Base-by-base conservation (phyloP, 2,329 filamentous ascomycete genomes). In the Epichloe sibirici region DNA sequence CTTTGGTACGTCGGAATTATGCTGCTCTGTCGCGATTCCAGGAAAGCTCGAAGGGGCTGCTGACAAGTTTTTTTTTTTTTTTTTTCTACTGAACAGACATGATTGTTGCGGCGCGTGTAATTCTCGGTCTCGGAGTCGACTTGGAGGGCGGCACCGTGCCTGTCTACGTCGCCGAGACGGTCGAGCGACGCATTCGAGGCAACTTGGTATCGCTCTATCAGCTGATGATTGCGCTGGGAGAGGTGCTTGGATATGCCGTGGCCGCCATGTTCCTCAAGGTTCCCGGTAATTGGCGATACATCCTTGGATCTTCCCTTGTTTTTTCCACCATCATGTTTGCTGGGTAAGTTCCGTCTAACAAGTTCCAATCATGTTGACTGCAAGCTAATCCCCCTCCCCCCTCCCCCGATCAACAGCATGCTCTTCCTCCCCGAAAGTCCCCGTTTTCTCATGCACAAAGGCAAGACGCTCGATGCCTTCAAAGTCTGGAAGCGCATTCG, bases 181-280 rank as follows among this genome's bases (percentile, higher is more conserved):
- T 87, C 44, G 82, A 85, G 59, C 74, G 79, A 35, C 75, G 73
- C 54, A 74, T 86, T 25, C 79, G 85, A 59, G 85, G 85, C 58
- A 88, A 88, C 64, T 68, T 88, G 48, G 85, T 88, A 1, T 86
- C 83, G 0, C 71, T 88, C 0, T 88, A 88, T 64, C 85, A 88
- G 62, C 79, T 88, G 67, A 87, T 85, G 67, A 88, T 88, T 60
- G 85, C 85, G 0, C 73, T 88, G 0, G 85, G 85, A 31, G 85
- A 88, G 59, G 84, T 88, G 2, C 71, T 88, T 1, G 85, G 85
- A 2, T 88, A 88, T 55, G 84, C 81, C 5, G 77, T 88, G 1
- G 84, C 81, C 0, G 85, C 85, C 46, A 86, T 88, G 53, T 88
- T 88, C 66, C 71, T 87, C 56, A 75, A 72, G n/a, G 82, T 88